Conservation (phyloP, 306 rosid species). For the Alnus glutinosa region DNA sequence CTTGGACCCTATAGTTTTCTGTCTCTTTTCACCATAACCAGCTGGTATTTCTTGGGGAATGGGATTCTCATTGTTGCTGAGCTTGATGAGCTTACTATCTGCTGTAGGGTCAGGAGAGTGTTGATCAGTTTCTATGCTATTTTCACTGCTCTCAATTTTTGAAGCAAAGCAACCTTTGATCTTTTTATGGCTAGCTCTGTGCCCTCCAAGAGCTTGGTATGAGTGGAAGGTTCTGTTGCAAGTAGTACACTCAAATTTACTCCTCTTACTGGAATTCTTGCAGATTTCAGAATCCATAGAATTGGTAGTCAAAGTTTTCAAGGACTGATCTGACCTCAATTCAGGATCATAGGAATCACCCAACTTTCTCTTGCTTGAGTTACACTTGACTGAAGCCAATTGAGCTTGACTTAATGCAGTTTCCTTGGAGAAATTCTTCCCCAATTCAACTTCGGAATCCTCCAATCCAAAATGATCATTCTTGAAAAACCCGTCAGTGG, state of each 20-base stretch:
- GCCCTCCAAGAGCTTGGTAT: slow-evolving; percentile 95
- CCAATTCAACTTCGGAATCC: slow-evolving; percentile 35
- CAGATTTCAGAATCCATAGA: slow-evolving; percentile 39
- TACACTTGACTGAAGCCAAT: slow-evolving; percentile 33
- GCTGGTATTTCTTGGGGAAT: slow-evolving; percentile 23
- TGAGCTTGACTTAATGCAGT: slow-evolving; percentile 35
- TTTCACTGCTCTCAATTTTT: slow-evolving; percentile 55
- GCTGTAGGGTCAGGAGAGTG: slow-evolving; percentile 42
- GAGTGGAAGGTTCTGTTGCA: slow-evolving; percentile 76
- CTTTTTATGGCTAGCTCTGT: slow-evolving; percentile 88
- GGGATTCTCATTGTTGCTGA: slow-evolving; percentile 15
- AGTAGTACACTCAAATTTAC: slow-evolving; percentile 72
- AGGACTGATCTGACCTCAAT: slow-evolving; percentile 27
- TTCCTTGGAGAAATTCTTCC: slow-evolving; percentile 39
- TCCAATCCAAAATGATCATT: slow-evolving; percentile 33
- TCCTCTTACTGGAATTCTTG: slow-evolving; percentile 46
- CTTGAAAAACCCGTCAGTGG: slow-evolving; percentile 33
- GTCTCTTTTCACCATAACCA: slow-evolving; percentile 27
- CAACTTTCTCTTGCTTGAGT: slow-evolving; percentile 45
- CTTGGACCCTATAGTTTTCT: slow-evolving; percentile 24
- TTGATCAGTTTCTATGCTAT: slow-evolving; percentile 56
- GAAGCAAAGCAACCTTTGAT: slow-evolving; percentile 63
- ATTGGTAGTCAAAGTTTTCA: slow-evolving; percentile 24
- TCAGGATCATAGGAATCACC: slow-evolving; percentile 27
- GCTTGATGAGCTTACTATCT: slow-evolving; percentile 38